Evolutionary conservation across 768 basidiomycete species (phyloP).

Genomic region (Tulasnella sp.): DNA sequence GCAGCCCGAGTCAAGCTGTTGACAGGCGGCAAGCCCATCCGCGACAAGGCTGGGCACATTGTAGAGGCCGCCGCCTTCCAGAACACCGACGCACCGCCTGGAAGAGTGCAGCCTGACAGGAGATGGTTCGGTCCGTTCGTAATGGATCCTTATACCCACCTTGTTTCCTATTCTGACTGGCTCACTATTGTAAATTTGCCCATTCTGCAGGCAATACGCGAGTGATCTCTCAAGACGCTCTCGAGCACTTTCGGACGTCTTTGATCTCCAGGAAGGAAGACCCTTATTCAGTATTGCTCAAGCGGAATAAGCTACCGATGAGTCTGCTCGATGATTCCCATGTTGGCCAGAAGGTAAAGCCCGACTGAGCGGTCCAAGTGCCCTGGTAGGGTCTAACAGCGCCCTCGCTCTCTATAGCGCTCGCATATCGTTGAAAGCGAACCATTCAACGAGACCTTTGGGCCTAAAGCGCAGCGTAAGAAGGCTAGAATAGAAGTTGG

Average conservation of each 20-base stretch:
- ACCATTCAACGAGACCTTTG: constrained; percentile 89
- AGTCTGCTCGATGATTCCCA: constrained; percentile 83
- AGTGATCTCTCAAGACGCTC: constrained; percentile 89
- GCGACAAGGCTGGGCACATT: constrained; percentile 87
- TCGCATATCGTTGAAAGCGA: constrained; percentile 94
- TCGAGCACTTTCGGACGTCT: constrained; percentile 93
- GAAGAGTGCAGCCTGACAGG: constrained; percentile 87
- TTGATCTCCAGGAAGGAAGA: constrained; percentile 76
- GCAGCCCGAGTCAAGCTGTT: constrained; percentile 82
- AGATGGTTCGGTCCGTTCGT: constrained; percentile 82
- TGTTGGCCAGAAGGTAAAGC: constrained; percentile 48
- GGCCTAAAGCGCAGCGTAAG: constrained; percentile 91
- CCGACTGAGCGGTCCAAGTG: too few species aligned
- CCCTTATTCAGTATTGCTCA: constrained; percentile 89
- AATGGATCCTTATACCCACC: neutral
- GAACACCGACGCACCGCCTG: constrained; percentile 83
- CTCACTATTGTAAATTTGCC: neutral
- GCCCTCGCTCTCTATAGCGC: constrained; percentile 37
- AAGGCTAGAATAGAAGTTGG: constrained; percentile 78
- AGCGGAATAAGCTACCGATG: constrained; percentile 95
- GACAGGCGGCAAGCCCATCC: constrained; percentile 79
- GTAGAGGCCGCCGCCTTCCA: constrained; percentile 91
- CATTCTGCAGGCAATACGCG: constrained; percentile 84
- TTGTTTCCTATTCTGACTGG: neutral
- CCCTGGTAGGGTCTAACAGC: neutral